Conservation (phyloP, 225 moss, liverwort and hornwort species). For the Thuidium tamariscinum region DNA sequence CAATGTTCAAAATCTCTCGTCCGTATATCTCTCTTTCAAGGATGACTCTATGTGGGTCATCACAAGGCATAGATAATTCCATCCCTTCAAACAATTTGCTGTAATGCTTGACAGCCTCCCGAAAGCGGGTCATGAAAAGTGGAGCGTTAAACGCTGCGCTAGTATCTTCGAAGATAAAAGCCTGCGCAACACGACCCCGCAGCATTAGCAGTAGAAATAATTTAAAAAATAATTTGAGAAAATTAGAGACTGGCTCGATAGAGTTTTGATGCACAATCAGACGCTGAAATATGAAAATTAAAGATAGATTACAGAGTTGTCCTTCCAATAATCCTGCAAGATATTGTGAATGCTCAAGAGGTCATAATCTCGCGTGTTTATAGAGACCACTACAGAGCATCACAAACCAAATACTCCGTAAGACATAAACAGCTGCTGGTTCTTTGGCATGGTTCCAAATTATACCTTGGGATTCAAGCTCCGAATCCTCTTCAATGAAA, state of each 20-base stretch:
- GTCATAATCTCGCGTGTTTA: background rate
- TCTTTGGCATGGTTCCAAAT: background rate
- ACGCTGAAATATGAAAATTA: background rate
- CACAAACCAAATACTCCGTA: background rate
- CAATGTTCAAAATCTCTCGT: constrained; percentile 53
- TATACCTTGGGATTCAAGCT: constrained; percentile 49
- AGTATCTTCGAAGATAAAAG: constrained; percentile 24
- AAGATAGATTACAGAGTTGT: background rate
- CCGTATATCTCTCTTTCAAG: constrained; percentile 48
- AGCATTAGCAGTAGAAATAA: background rate
- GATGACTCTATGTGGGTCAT: constrained; percentile 34
- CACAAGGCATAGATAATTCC: constrained; percentile 35
- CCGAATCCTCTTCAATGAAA: constrained; percentile 46
- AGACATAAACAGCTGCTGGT: background rate
- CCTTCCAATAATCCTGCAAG: background rate
- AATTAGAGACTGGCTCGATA: background rate
- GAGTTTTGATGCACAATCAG: background rate
- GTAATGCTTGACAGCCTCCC: constrained; percentile 53
- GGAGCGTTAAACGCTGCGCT: constrained; percentile 60
- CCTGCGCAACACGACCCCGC: background rate
- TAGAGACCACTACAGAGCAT: background rate
- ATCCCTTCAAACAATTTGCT: constrained; percentile 32
- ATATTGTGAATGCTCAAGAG: background rate
- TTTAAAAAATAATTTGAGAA: background rate
- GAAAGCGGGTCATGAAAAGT: constrained; percentile 66